Conservation (phyloP, 2,329 filamentous ascomycete genomes). For the Aspergillus novofumigatus region DNA sequence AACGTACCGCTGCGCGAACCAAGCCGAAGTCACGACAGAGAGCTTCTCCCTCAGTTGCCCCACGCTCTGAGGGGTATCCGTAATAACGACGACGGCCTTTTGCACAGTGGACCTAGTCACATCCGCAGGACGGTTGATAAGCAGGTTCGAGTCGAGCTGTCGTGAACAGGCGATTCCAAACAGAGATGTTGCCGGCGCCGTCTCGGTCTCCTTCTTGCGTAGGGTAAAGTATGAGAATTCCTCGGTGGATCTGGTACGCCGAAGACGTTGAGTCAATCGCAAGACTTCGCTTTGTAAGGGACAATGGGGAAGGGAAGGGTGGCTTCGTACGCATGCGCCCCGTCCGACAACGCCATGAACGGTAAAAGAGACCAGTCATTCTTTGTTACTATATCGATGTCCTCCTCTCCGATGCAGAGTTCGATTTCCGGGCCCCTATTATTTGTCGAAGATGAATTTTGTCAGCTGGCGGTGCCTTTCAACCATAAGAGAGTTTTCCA, state of each 20-base stretch:
- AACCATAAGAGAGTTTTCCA: not conserved
- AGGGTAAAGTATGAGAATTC: conserved; percentile 99
- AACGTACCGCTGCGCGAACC: conserved; percentile 80
- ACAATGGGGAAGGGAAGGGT: conserved; percentile 1
- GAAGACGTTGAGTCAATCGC: conserved; percentile 7
- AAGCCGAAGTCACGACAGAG: conserved; percentile 85
- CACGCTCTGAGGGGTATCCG: conserved; percentile 84
- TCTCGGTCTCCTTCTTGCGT: conserved; percentile 50
- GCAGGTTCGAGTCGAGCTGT: conserved; percentile 74
- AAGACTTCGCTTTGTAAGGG: conserved; percentile 3
- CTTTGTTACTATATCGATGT: conserved; percentile 70
- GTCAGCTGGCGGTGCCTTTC: conserved; percentile 4
- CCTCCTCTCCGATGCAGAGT: conserved; percentile 79
- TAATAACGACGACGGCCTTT: conserved; percentile 94
- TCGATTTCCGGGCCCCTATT: conserved; percentile 84
- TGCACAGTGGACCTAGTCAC: conserved; percentile 97
- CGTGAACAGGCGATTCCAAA: conserved; percentile 96
- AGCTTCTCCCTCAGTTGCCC: conserved; percentile 86
- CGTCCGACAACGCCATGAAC: conserved; percentile 95
- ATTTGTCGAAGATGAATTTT: not conserved
- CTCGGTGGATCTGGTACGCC: conserved; percentile 65
- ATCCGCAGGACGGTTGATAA: conserved; percentile 75
- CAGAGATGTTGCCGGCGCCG: conserved; percentile 66
- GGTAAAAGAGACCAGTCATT: conserved; percentile 90
- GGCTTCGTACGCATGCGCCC: conserved; percentile 75